These are phyloP conservation scores for Trichophyton verrucosum DNA, from an alignment of 2,329 filamentous ascomycete genomes.

Conservation along the genomic window DNA sequence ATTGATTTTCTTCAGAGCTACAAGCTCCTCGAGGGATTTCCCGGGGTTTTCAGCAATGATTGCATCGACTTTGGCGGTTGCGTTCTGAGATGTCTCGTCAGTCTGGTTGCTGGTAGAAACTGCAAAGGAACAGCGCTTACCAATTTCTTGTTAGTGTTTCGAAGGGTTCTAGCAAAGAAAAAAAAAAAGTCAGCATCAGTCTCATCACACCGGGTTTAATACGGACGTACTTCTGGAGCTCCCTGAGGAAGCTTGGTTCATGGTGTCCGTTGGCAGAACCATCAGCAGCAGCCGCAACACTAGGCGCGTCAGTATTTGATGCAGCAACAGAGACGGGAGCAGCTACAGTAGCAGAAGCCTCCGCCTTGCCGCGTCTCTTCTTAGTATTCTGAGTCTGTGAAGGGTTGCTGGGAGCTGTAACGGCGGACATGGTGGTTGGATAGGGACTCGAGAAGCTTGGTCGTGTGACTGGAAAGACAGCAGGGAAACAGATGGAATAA, in stretches of 20 bases:
- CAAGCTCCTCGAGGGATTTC: slow-evolving; percentile 50
- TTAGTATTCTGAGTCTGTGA: slow-evolving; percentile 55
- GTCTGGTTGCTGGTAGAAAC: background rate
- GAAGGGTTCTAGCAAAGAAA: slow-evolving; percentile 55
- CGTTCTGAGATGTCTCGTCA: slow-evolving; percentile 32
- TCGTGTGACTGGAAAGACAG: slow-evolving; percentile 7
- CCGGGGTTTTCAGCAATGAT: slow-evolving; percentile 49
- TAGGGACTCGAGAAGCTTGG: background rate
- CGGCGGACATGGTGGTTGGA: slow-evolving; percentile 45
- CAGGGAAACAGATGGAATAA: background rate
- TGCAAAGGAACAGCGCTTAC: slow-evolving; percentile 41
- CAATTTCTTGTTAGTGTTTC: slow-evolving; percentile 89
- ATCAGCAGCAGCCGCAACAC: slow-evolving; percentile 18
- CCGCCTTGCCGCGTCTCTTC: slow-evolving; percentile 45
- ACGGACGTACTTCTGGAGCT: slow-evolving; percentile 64
- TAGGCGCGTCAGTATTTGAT: slow-evolving; percentile 15
- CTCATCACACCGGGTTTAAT: slow-evolving; percentile 6
- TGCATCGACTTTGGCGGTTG: slow-evolving; percentile 47
- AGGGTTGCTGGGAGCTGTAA: slow-evolving; percentile 51
- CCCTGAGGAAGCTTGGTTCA: slow-evolving; percentile 72
- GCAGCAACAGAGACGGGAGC: slow-evolving; percentile 34
- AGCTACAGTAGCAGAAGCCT: slow-evolving; percentile 39
- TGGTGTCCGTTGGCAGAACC: slow-evolving; percentile 42
- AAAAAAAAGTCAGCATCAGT: background rate
- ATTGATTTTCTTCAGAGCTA: slow-evolving; percentile 52